Percentiles rank a stretch among this genome's conserved stretches.
These are phyloP conservation scores for Protea cynaroides DNA, from an alignment of 164 flowering plant genomes.

Conservation along the genomic window DNA sequence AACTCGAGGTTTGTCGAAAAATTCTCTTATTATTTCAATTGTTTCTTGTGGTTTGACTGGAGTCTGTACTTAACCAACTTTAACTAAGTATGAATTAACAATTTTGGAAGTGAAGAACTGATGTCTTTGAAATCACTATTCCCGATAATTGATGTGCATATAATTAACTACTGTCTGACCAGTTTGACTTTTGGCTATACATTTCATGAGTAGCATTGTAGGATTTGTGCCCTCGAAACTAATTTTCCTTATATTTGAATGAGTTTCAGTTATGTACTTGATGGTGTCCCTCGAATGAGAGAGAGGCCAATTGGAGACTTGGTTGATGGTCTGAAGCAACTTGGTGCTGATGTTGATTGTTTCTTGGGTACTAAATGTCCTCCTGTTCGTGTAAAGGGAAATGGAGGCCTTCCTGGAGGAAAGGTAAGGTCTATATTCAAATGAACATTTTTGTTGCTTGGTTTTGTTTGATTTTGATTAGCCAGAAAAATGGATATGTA, in stretches of 20 bases:
- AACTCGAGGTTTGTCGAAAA: constrained; percentile 54
- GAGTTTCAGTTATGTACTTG: constrained; percentile 74
- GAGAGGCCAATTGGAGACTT: constrained; percentile 97
- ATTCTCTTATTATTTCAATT: too few relatives aligned
- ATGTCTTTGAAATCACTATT: too few relatives aligned
- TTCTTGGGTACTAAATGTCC: constrained; percentile 86
- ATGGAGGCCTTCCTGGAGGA: constrained; percentile 99
- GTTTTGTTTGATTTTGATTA: constrained; percentile 1
- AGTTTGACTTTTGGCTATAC: neutral
- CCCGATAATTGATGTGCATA: too few relatives aligned
- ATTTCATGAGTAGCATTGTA: neutral
- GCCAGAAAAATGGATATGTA: neutral
- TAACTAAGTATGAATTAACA: too few relatives aligned
- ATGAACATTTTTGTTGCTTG: neutral
- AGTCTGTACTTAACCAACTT: too few relatives aligned
- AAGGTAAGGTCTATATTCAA: constrained; percentile 44
- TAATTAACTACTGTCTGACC: neutral
- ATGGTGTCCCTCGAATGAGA: constrained; percentile 98
- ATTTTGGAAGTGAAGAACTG: too few relatives aligned
- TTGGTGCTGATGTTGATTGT: constrained; percentile 94
- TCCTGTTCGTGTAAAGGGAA: constrained; percentile 79
- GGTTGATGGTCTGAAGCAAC: constrained; percentile 91
- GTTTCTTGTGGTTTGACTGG: too few relatives aligned
- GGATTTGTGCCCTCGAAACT: neutral
- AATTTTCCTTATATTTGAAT: neutral